Evolutionary conservation across 768 basidiomycete genomes (phyloP), one percentile per base, ranked within the genome.

Genomic region (Lentinula raphanica): DNA sequence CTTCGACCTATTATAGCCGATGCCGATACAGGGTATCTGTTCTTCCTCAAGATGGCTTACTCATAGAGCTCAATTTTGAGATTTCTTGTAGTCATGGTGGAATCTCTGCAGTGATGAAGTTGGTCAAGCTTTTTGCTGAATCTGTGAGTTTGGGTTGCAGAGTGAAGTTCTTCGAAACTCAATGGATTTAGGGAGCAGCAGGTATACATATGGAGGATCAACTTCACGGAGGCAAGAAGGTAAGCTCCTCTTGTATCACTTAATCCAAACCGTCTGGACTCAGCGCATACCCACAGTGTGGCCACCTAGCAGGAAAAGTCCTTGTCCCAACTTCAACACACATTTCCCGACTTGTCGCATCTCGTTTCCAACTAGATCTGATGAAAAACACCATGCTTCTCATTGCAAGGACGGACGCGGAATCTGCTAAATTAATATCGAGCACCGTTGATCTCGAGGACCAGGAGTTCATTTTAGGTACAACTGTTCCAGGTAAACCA

Each of bases 121-220:
- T 98, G 7, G 85, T 85, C 36, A 98, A 97, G 67, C 78, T 94
- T 21, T 96, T 98, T 65, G 94, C 92, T n/a, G 95, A 97, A 76
- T 88, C 90, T 54, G 88, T 88, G 65, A 69, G 74, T 69, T 53
- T 15, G 8, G 25, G 49, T 50, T 8, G 21, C 54, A 8, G 19
- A 9, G 17, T 36, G 42, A 15, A 17, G n/a, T 9, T 36, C 15
- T 32, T 2, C 19, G 15, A 3, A 49, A 40, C 49, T 28, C 38
- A n/a, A n/a, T 27, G n/a, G 25, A 44, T 13, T 6, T 61, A 90
- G 82, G 94, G 95, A 25, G 90, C 92, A 13, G 82, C 94, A 8
- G 95, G 82, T 15, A 89, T 98, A 49, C 95, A 98, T 70, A 71
- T 97, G 21, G 95, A 98, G 69, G 95, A 98, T 71, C 93, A 96